These are phyloP conservation scores for Periconia sp. DNA, from an alignment of 2,329 filamentous ascomycete species.

Conservation along the genomic window DNA sequence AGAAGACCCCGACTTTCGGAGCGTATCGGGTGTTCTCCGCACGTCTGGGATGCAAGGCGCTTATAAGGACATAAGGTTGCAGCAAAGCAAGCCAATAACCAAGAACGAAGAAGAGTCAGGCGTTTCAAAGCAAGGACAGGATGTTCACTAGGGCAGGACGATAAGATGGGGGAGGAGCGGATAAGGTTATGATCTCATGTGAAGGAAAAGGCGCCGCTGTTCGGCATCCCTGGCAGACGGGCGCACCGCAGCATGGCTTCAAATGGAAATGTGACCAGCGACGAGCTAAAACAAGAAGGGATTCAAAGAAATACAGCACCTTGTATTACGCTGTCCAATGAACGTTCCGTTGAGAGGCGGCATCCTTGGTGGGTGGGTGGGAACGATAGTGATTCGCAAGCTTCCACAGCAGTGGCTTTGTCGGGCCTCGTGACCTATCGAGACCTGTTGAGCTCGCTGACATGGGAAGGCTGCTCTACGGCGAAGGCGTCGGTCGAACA, in stretches of 20 bases:
- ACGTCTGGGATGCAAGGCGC: slow-evolving; percentile 28
- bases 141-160: slow-evolving; percentile 5
- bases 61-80: slow-evolving; percentile 18
- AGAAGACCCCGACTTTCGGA: slow-evolving; percentile 32
- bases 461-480: not conserved
- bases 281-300: slow-evolving; percentile 45
- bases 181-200: slow-evolving; percentile 39
- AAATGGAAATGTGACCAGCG: slow-evolving; percentile 39
- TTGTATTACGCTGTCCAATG: slow-evolving; percentile 44
- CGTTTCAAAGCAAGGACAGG: slow-evolving; percentile 33
- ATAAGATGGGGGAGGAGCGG: slow-evolving; percentile 21
- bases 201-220: slow-evolving; percentile 25
- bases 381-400: slow-evolving; percentile 45
- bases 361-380: slow-evolving; percentile 42
- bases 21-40: slow-evolving; percentile 24
- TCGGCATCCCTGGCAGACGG: slow-evolving; percentile 23
- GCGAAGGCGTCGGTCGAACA: not conserved
- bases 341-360: no score
- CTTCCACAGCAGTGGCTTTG: slow-evolving; percentile 44
- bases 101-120: slow-evolving; percentile 21
- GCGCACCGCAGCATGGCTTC: slow-evolving; percentile 34
- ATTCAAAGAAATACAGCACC: slow-evolving; percentile 40
- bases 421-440: slow-evolving; percentile 43
- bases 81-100: slow-evolving; percentile 28
- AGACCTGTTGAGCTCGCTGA: slow-evolving; percentile 30